Percentiles rank a stretch among this genome's conserved stretches.
phyloP scores from a whole-genome alignment of 441 rosid genomes.

The Cnidoscolus chayamansa region DNA sequence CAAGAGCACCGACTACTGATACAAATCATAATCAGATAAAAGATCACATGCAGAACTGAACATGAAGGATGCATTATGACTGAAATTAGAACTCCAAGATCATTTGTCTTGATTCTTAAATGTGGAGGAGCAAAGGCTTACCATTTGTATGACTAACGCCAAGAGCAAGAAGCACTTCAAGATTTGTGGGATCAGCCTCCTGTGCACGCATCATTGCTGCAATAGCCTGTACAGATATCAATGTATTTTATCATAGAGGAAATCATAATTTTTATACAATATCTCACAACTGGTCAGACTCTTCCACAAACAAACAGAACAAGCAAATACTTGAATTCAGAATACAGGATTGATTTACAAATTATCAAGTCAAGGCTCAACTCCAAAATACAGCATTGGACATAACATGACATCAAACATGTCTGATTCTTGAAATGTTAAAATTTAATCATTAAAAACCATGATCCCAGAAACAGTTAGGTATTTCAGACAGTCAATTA shows the following conservation, averaged over 20 bases:
- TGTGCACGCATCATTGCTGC: slow-evolving; percentile 99
- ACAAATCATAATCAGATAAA: background rate
- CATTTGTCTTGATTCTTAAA: background rate
- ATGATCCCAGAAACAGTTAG: background rate
- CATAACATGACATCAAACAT: background rate
- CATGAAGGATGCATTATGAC: background rate
- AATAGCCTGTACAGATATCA: slow-evolving; percentile 67
- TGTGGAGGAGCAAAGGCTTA: slow-evolving; percentile 34
- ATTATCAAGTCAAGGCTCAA: background rate
- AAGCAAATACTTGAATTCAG: background rate
- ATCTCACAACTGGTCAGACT: background rate
- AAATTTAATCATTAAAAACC: background rate
- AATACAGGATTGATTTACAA: background rate
- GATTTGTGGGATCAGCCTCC: slow-evolving; percentile 86
- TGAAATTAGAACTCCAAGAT: background rate
- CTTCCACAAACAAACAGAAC: background rate
- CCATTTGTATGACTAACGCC: slow-evolving; percentile 99
- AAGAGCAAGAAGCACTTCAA: slow-evolving; percentile 97
- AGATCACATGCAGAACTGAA: background rate
- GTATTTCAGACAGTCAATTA: background rate
- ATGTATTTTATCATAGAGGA: slow-evolving; percentile 1
- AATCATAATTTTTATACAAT: background rate
- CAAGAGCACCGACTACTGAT: background rate
- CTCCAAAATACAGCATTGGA: background rate
- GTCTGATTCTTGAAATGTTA: background rate